Evolutionary conservation across 257 asterid species (phyloP).

Genomic region (Plantago ovata): DNA sequence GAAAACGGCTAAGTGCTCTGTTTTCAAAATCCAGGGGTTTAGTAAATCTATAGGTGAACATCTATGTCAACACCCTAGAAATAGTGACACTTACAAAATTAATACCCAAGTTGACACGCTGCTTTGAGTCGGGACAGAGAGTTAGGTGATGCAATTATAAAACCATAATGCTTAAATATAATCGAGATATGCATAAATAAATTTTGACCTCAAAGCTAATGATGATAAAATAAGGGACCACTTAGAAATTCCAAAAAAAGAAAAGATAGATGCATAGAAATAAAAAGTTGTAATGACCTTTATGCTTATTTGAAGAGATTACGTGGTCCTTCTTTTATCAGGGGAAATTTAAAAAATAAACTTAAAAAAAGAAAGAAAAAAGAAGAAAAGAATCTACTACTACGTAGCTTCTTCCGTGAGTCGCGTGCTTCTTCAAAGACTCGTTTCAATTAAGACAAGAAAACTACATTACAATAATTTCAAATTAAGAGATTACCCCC

Average conservation of each 20-base stretch:
- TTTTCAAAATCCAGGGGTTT: too few relatives aligned
- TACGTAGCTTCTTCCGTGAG: constrained; percentile 11
- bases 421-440: constrained; percentile 10
- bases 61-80: too few relatives aligned
- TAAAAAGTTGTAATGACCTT: constrained; percentile 36
- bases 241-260: constrained; percentile 13
- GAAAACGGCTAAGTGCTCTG: too few relatives aligned
- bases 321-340: constrained; percentile 44
- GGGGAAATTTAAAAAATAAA: too few relatives aligned
- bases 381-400: too few relatives aligned
- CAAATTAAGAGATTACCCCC: background rate
- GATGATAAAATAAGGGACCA: constrained; percentile 35
- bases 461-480: background rate
- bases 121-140: too few relatives aligned
- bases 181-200: background rate
- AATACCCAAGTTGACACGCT: too few relatives aligned
- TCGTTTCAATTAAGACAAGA: background rate
- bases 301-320: constrained; percentile 33
- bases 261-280: constrained; percentile 14
- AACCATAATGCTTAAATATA: background rate
- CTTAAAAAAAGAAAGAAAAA: background rate
- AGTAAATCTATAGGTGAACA: too few relatives aligned
- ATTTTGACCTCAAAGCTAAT: background rate
- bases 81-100: too few relatives aligned
- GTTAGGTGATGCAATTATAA: too few relatives aligned